A percentile compares a stretch with the other conserved stretches of the same genome.
These are phyloP conservation scores for Pleurostoma richardsiae DNA, from an alignment of 2,329 filamentous ascomycete species.

Conservation along the genomic window DNA sequence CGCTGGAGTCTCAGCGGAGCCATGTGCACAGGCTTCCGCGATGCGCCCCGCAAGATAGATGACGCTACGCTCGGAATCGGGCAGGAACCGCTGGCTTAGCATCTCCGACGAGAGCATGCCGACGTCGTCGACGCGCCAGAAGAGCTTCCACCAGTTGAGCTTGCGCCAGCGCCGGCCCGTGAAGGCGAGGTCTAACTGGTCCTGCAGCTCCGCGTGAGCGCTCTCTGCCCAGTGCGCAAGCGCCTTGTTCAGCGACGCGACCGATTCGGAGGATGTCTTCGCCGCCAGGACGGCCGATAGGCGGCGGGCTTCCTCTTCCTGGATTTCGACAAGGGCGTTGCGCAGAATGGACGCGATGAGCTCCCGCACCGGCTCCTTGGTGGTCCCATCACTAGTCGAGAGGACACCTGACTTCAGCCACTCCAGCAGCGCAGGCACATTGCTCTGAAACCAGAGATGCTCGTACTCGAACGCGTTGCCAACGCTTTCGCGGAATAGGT, in stretches of 20 bases:
- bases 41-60: conserved; percentile 73
- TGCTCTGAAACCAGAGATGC: conserved; percentile 67
- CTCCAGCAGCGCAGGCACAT: conserved; percentile 56
- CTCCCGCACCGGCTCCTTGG: conserved; percentile 61
- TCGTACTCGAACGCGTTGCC: conserved; percentile 69
- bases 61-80: conserved; percentile 72
- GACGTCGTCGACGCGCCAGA: conserved; percentile 92
- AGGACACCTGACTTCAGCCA: conserved; percentile 57
- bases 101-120: conserved; percentile 78
- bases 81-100: conserved; percentile 70
- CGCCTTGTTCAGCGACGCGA: conserved; percentile 46
- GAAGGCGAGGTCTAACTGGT: conserved; percentile 74
- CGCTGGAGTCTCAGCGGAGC: conserved; percentile 6
- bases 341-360: conserved; percentile 65
- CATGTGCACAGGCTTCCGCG: conserved; percentile 17
- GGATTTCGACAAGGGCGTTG: conserved; percentile 45
- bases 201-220: conserved; percentile 78
- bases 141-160: conserved; percentile 88
- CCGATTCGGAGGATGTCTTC: conserved; percentile 27
- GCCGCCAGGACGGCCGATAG: conserved; percentile 24
- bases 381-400: conserved; percentile 30
- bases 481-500: conserved; percentile 63
- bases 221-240: conserved; percentile 71
- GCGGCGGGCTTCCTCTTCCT: conserved; percentile 38
- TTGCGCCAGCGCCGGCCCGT: conserved; percentile 71